Evolutionary conservation across 768 basidiomycete species (phyloP).

Genomic region (Hygrophorus pudorinus): DNA sequence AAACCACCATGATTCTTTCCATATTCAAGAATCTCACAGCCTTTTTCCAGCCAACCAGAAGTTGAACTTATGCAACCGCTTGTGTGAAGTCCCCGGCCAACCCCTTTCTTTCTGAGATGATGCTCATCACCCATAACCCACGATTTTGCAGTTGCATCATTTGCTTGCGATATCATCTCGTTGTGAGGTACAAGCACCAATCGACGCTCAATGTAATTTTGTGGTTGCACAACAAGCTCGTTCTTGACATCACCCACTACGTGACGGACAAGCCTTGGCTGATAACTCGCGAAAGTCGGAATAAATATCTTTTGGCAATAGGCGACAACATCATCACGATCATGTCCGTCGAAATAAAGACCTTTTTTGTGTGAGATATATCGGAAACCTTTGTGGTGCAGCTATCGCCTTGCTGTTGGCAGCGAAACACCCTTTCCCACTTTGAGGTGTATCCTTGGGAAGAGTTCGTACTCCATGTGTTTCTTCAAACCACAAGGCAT

Average conservation of each 20-base stretch:
- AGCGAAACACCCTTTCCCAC: constrained; percentile 15
- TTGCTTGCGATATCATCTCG: constrained; percentile 31
- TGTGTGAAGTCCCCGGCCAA: constrained; percentile 26
- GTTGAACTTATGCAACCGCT: constrained; percentile 26
- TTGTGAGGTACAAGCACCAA: constrained; percentile 25
- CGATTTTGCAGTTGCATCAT: constrained; percentile 21
- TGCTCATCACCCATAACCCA: constrained; percentile 28
- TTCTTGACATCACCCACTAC: constrained; percentile 9
- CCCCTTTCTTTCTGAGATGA: constrained; percentile 26
- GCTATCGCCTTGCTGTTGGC: constrained; percentile 14
- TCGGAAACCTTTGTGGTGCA: constrained; percentile 15
- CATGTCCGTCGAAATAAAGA: constrained; percentile 31
- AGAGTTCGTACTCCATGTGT: constrained; percentile 17
- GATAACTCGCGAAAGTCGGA: constrained; percentile 17
- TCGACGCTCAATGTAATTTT: constrained; percentile 15
- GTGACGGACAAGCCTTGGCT: constrained; percentile 13
- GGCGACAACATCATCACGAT: constrained; percentile 23
- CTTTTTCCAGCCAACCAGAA: constrained; percentile 20
- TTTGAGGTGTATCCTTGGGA: constrained; percentile 14
- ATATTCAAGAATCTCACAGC: constrained; percentile 26
- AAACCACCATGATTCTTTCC: constrained; percentile 34
- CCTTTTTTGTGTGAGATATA: too few species aligned
- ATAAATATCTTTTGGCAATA: constrained; percentile 23
- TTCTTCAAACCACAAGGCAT: constrained; percentile 17
- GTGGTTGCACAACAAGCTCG: too few species aligned